A percentile compares a stretch with the other conserved stretches of the same genome.
Conservation (phyloP, 768 basidiomycete species). For the Leccinum uliginosum region DNA sequence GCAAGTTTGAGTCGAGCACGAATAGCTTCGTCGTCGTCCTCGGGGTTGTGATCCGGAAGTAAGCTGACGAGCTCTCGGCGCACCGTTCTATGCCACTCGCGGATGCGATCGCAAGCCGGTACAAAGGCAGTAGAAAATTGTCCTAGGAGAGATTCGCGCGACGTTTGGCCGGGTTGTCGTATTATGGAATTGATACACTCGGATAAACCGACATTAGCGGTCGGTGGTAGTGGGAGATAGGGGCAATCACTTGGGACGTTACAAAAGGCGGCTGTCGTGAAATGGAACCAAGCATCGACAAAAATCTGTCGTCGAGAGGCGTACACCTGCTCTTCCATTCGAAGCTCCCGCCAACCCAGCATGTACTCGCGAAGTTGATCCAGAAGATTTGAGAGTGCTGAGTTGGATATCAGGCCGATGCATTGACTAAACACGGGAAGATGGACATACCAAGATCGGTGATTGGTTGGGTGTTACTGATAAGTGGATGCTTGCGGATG, state of each 20-base stretch:
- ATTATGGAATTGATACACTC: conserved; percentile 24
- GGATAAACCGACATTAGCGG: conserved; percentile 22
- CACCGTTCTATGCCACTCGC: conserved; percentile 24
- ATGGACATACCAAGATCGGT: conserved; percentile 18
- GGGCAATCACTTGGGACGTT: conserved; percentile 9
- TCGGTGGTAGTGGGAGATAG: conserved; percentile 27
- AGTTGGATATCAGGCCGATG: conserved; percentile 6
- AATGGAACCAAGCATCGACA: conserved; percentile 24
- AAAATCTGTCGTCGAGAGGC: conserved; percentile 23
- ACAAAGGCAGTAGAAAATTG: conserved; percentile 19
- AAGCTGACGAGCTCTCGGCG: conserved; percentile 27
- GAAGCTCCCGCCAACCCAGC: conserved; percentile 29
- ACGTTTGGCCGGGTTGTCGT: conserved; percentile 11
- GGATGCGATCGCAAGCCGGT: conserved; percentile 14
- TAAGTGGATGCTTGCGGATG: conserved; percentile 26
- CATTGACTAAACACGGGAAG: neutral
- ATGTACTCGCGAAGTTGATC: conserved; percentile 24
- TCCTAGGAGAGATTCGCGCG: conserved; percentile 8
- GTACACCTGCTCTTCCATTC: conserved; percentile 29
- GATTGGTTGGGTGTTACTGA: conserved; percentile 22
- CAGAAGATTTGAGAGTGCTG: conserved; percentile 16
- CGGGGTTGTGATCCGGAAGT: conserved; percentile 18
- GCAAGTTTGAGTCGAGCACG: conserved; percentile 24
- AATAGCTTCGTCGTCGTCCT: conserved; percentile 15
- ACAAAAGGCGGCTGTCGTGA: conserved; percentile 15